phyloP scores from a whole-genome alignment of 176 grass and related monocot genomes.

The Triticum timopheevii region DNA sequence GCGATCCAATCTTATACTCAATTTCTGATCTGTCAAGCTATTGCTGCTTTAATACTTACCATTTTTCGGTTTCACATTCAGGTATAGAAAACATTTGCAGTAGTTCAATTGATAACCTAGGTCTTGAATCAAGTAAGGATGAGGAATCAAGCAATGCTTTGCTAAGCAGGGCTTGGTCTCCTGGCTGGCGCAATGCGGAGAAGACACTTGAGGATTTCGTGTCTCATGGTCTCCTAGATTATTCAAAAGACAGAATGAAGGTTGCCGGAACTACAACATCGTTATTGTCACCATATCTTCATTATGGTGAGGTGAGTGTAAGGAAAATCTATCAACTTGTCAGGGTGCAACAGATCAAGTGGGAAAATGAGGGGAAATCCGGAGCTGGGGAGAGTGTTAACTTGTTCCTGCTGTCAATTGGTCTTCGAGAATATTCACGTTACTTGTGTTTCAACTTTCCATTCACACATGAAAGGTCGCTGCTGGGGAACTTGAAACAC shows the following conservation, averaged over 20 bases:
- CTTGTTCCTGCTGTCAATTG: constrained; percentile 73
- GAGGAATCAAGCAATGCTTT: constrained; percentile 95
- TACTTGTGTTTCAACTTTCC: constrained; percentile 98
- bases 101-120: constrained; percentile 73
- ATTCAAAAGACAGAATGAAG: constrained; percentile 75
- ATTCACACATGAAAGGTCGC: constrained; percentile 78
- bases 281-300: constrained; percentile 81
- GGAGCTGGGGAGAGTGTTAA: constrained; percentile 63
- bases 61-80: constrained; percentile 41
- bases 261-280: constrained; percentile 75
- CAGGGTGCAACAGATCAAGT: constrained; percentile 60
- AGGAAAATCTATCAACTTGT: constrained; percentile 74
- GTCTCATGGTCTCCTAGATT: constrained; percentile 62
- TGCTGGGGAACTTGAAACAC: constrained; percentile 81
- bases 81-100: constrained; percentile 54
- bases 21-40: background rate
- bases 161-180: constrained; percentile 80
- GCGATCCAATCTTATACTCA: background rate
- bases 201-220: constrained; percentile 79
- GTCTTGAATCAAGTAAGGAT: constrained; percentile 75
- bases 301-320: constrained; percentile 91
- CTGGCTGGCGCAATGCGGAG: constrained; percentile 78
- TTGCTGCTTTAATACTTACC: constrained; percentile 33
- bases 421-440: constrained; percentile 91
- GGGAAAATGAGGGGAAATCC: constrained; percentile 63